Conservation (phyloP, 2,329 filamentous ascomycete species). For the Epichloe aotearoae region DNA sequence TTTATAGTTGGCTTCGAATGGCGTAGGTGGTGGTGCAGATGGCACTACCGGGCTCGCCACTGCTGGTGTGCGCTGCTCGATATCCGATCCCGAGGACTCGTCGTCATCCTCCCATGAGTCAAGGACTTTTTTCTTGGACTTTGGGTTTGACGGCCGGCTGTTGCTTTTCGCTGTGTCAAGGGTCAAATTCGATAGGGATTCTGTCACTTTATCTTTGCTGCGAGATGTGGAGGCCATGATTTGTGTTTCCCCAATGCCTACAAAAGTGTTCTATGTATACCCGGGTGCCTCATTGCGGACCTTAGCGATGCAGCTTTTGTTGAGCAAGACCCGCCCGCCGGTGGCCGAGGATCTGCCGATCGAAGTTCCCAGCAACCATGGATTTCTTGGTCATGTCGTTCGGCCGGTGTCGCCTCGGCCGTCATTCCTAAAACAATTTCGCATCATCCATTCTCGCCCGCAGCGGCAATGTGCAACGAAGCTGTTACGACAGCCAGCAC, state of each 20-base stretch:
- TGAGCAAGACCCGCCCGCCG: background rate
- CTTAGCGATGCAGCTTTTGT: too few relatives aligned
- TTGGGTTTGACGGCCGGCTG: slow-evolving; percentile 9
- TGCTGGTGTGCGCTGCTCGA: slow-evolving; percentile 19
- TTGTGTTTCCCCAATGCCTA: background rate
- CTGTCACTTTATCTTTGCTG: slow-evolving; percentile 15
- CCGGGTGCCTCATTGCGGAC: too few relatives aligned
- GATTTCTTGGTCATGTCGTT: background rate
- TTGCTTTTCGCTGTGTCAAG: slow-evolving; percentile 12
- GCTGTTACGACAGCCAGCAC: slow-evolving; percentile 10
- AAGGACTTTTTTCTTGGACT: slow-evolving; percentile 19
- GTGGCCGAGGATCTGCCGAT: slow-evolving; percentile 17
- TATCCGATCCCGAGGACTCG: slow-evolving; percentile 26
- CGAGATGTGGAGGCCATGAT: slow-evolving; percentile 12
- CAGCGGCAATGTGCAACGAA: slow-evolving; percentile 21
- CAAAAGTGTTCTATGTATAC: too few relatives aligned
- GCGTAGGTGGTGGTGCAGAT: slow-evolving; percentile 52
- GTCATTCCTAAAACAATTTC: slow-evolving; percentile 18
- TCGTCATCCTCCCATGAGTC: slow-evolving; percentile 48
- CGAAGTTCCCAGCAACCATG: slow-evolving; percentile 16
- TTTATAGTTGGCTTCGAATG: slow-evolving; percentile 35
- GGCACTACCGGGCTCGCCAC: slow-evolving; percentile 25
- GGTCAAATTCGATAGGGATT: slow-evolving; percentile 20
- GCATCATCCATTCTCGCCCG: slow-evolving; percentile 12
- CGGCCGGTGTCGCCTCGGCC: slow-evolving; percentile 8